Base-by-base conservation (phyloP, 2,329 filamentous ascomycete genomes). In the Helotiales sp. region DNA sequence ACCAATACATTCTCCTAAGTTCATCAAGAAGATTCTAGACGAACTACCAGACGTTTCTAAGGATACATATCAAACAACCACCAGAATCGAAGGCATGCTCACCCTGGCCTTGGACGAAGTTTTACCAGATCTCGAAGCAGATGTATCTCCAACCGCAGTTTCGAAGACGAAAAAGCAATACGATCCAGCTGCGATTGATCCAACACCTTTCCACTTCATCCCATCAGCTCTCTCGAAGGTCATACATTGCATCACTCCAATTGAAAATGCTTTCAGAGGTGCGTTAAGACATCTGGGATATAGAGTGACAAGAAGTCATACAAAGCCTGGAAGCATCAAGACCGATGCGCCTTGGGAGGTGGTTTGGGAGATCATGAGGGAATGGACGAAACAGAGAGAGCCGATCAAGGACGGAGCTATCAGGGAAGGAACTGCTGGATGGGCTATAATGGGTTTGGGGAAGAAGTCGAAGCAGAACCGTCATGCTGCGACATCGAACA, bases 331-430 rank as follows among this genome's bases (percentile, higher is more conserved):
- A 25, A 95, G 90, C 68, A 86, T 98, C 74, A 96, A 96, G 77
- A 98, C 95, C 0, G 86, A 98, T 73, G 95, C 95, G 13, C 90
- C 93, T 0, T 99, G 92, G 92, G 79, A 79, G 4, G 86, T 91
- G 0, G 83, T 99, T 48, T 98, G 95, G 93, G 89, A 96, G 71
- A 79, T 98, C 27, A 95, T 98, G 85, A 83, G 90, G 25, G 92
- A 96, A 74, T 99, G 92, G 91, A 84, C 90, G 13, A 83, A 88
- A 24, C 91, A 96, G 70, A 89, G 88, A 67, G 81, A 84, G 0
- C 92, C 93, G 0, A 80, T 96, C 57, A 96, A 90, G 70, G 83
- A 87, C 33, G 83, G 83, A 1, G 84, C 85, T 19, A 79, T 96
- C 55, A 88, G 84, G 66, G 80, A 85, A 38, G 82, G 81, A n/a